Base-by-base conservation (phyloP, 441 rosid genomes). In the Capsella rubella region DNA sequence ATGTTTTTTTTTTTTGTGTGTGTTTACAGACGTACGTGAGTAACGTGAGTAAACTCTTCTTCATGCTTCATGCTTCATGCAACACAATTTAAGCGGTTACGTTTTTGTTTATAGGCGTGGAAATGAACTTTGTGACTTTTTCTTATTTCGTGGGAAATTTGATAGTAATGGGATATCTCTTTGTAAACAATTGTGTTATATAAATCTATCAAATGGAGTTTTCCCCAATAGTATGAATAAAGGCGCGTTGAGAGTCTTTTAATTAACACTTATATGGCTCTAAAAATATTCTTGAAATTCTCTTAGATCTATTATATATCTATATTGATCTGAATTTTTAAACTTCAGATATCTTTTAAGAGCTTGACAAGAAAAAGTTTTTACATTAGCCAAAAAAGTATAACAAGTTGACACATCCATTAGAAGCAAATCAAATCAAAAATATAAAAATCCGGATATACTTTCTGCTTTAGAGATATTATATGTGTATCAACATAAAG, bases 21-120 rank as follows among this genome's bases (percentile, higher is more conserved):
- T 67, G 53, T 39, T 51, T 69, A 69, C 55, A 45, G 54, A 46
- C 18, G 9, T 69, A 45, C 31, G 15, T 59, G 64, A 59, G 64
- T 59, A 59, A 39, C 74, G 74, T 69, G 70, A 69, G 53, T 37
- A 10, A 69, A 47, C 25, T 29, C 78, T 75, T 69, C 64, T 46
- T 75, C 71, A 64, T 49, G 80, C 39, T 64, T 70, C 56, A 47
- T 15, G 45, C 47, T 50, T 65, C 51, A 50, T 71, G 72, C 76
- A 77, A 51, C 62, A 16, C 27, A 50, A 10, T 49, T n/a, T 28
- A 40, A 56, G 76, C 68, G 73, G 80, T 77, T 71, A 71, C 72
- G 57, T 15, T 75, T 70, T 51, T 46, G 21, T 10, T 8, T 34
- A n/a, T 27, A 18, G 52, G 64, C 54, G 37, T 62, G 61, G 60